Percentiles rank a stretch among this genome's conserved stretches.
Evolutionary conservation across 305 asterid genomes (phyloP).

Genomic region (Nicotiana rustica): DNA sequence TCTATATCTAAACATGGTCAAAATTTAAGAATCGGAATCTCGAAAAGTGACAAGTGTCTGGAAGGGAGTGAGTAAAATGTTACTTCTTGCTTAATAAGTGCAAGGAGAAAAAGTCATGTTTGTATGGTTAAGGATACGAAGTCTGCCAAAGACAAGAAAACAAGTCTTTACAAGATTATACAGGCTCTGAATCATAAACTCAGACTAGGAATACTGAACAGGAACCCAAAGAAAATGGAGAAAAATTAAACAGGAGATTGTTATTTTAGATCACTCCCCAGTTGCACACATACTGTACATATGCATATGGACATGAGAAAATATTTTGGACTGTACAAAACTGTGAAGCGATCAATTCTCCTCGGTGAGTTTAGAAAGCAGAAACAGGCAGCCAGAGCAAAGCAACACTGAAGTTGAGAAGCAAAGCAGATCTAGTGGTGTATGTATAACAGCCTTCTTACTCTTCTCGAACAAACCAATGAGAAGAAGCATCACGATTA

Average conservation of each 20-base stretch:
- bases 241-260: background rate
- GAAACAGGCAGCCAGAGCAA: conserved; percentile 74
- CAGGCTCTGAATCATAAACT: no score
- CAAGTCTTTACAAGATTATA: no score
- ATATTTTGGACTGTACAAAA: conserved; percentile 16
- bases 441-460: conserved; percentile 69
- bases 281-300: background rate
- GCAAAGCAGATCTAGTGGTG: conserved; percentile 87
- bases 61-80: no score
- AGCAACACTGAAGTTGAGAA: conserved; percentile 82
- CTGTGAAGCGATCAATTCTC: conserved; percentile 20
- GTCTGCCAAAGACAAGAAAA: no score
- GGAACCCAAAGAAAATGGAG: background rate
- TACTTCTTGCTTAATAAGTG: no score
- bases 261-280: background rate
- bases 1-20: no score
- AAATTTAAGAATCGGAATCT: no score
- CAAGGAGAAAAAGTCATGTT: no score
- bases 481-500: conserved; percentile 89
- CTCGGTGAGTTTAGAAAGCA: conserved; percentile 74
- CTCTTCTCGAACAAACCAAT: conserved; percentile 91
- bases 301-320: background rate
- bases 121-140: no score
- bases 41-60: no score
- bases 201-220: background rate